These are phyloP conservation scores for Ceratobasidium sp. DNA, from an alignment of 1,284 basidiomycete species.

Conservation along the genomic window DNA sequence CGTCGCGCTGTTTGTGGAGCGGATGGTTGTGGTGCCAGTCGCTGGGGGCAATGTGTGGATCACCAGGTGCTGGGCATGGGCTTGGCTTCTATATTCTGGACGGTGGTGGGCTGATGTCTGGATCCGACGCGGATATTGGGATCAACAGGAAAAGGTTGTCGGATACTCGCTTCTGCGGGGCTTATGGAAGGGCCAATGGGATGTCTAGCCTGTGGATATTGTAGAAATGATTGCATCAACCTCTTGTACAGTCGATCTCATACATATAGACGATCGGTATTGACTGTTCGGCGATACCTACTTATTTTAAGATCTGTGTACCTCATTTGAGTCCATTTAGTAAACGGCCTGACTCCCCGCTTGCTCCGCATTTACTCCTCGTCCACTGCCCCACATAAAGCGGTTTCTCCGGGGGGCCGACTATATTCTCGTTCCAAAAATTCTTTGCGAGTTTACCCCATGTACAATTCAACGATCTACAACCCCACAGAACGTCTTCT, in stretches of 20 bases:
- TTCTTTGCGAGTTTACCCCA: conserved; percentile 23
- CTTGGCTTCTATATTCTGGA: conserved; percentile 49
- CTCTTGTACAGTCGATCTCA: not conserved
- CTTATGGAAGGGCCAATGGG: conserved; percentile 46
- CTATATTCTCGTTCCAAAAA: not conserved
- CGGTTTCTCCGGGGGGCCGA: not conserved
- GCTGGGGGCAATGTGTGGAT: conserved; percentile 22
- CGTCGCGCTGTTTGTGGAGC: conserved; percentile 46
- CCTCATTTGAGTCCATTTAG: too few relatives aligned
- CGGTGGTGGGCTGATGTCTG: conserved; percentile 50
- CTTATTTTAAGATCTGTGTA: not conserved
- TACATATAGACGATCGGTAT: not conserved
- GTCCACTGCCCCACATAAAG: not conserved
- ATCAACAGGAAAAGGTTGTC: conserved; percentile 45
- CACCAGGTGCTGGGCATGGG: conserved; percentile 44
- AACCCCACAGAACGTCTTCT: conserved; percentile 4
- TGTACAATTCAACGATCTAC: conserved; percentile 11
- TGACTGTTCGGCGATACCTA: not conserved
- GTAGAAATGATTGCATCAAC: conserved; percentile 1
- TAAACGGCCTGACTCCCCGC: too few relatives aligned
- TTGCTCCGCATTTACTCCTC: conserved; percentile 20
- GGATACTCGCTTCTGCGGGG: conserved; percentile 47
- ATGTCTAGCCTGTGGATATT: not conserved
- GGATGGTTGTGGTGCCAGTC: conserved; percentile 42
- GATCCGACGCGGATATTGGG: conserved; percentile 48